Conservation (phyloP, 345 rosid genomes). For the Salix suchowensis region DNA sequence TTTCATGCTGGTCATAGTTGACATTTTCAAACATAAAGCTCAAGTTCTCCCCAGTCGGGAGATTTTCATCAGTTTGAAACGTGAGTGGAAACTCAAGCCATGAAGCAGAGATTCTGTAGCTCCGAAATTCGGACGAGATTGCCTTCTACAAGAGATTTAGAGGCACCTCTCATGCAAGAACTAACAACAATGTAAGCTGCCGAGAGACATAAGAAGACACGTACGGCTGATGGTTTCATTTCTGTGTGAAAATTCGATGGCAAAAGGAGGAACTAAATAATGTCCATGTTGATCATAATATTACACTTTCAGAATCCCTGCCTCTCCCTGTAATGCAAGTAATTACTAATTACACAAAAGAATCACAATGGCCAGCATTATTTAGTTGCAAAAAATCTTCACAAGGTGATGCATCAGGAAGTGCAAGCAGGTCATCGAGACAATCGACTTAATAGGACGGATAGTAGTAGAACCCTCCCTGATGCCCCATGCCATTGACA, state of each 20-base stretch:
- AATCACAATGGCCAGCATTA: neutral
- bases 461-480: slow-evolving; percentile 20
- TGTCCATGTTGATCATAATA: neutral
- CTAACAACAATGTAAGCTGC: neutral
- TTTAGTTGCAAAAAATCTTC: neutral
- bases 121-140: neutral
- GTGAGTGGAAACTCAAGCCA: neutral
- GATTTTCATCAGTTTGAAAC: neutral
- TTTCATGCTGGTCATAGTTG: neutral
- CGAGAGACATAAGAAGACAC: neutral
- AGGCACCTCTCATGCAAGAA: neutral
- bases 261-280: neutral
- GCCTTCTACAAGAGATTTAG: neutral
- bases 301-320: neutral
- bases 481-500: slow-evolving; percentile 12
- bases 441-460: slow-evolving; percentile 1
- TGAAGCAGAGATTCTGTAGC: neutral
- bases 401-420: neutral
- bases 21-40: neutral
- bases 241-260: neutral
- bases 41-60: neutral
- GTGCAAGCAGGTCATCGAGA: neutral
- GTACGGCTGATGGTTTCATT: neutral
- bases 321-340: neutral
- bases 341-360: neutral